phyloP scores from a whole-genome alignment of 768 basidiomycete species.

The Suillus brevipes region DNA sequence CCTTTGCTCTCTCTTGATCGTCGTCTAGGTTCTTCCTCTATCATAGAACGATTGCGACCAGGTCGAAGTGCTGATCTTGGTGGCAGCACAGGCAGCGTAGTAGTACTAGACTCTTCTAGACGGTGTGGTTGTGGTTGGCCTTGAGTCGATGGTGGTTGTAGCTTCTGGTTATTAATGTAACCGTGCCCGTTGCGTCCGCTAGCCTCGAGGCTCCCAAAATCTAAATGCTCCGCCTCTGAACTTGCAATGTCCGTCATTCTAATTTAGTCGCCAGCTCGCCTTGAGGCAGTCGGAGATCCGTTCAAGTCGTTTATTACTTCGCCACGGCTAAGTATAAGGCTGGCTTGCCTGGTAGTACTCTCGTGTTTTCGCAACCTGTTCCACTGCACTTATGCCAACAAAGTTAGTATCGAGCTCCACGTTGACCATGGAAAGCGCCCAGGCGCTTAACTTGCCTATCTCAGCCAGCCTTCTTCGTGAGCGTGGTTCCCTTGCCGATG shows the following conservation, averaged over 20 bases:
- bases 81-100: constrained; percentile 27
- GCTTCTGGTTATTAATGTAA: not conserved
- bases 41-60: constrained; percentile 20
- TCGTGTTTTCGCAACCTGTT: not conserved
- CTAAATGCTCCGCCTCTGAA: not conserved
- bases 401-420: not conserved
- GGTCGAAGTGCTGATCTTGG: constrained; percentile 33
- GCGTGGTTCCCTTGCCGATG: constrained; percentile 1
- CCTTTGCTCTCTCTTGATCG: not conserved
- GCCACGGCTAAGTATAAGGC: not conserved
- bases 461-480: not conserved
- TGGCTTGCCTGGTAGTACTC: not conserved
- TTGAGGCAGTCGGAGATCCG: not conserved
- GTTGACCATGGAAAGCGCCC: not conserved
- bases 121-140: not conserved
- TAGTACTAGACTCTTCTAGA: not conserved
- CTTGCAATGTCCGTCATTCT: constrained; percentile 2
- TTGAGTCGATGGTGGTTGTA: not conserved
- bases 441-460: constrained; percentile 6
- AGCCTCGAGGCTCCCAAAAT: constrained; percentile 1
- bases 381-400: not conserved
- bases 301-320: not conserved
- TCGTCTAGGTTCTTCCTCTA: not conserved
- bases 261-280: not conserved
- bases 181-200: not conserved